phyloP scores from a whole-genome alignment of 768 basidiomycete genomes.

The Pisolithus albus region DNA sequence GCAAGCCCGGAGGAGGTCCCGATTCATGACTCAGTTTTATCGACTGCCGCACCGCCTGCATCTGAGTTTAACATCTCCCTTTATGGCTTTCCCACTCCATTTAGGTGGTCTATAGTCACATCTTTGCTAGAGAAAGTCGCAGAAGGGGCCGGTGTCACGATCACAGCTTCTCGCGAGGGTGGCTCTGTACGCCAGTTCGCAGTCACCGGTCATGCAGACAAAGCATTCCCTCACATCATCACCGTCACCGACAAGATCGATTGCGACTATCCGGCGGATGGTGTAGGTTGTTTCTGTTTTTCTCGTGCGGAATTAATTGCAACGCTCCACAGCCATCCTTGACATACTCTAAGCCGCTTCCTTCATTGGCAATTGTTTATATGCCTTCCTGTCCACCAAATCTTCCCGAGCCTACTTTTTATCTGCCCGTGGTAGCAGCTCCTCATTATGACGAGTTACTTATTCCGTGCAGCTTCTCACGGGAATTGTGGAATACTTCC shows the following conservation, averaged over 20 bases:
- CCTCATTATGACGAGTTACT: constrained; percentile 21
- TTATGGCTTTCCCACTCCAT: constrained; percentile 54
- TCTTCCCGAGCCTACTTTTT: constrained; percentile 37
- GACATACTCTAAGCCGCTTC: constrained; percentile 34
- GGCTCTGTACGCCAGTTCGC: constrained; percentile 19
- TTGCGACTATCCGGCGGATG: constrained; percentile 10
- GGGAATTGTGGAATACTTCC: constrained; percentile 39
- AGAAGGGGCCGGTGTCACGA: constrained; percentile 28
- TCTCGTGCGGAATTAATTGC: constrained; percentile 21
- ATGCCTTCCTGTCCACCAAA: constrained; percentile 42
- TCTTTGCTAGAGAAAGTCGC: constrained; percentile 52
- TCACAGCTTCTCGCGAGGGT: constrained; percentile 16
- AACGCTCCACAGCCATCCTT: constrained; percentile 33
- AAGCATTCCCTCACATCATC: constrained; percentile 26
- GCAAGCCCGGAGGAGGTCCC: constrained; percentile 17
- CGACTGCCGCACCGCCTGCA: constrained; percentile 16
- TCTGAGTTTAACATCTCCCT: constrained; percentile 54
- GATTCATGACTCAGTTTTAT: constrained; percentile 26
- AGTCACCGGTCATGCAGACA: constrained; percentile 21
- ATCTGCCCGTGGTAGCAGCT: constrained; percentile 51
- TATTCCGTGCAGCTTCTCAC: constrained; percentile 17
- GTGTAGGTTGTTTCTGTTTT: constrained; percentile 23
- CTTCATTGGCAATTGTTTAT: constrained; percentile 64
- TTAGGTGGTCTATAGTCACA: constrained; percentile 58
- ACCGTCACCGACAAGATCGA: constrained; percentile 35